These are phyloP conservation scores for Dysphania ambrosioides DNA, from an alignment of 148 eudicot genomes.

Conservation along the genomic window DNA sequence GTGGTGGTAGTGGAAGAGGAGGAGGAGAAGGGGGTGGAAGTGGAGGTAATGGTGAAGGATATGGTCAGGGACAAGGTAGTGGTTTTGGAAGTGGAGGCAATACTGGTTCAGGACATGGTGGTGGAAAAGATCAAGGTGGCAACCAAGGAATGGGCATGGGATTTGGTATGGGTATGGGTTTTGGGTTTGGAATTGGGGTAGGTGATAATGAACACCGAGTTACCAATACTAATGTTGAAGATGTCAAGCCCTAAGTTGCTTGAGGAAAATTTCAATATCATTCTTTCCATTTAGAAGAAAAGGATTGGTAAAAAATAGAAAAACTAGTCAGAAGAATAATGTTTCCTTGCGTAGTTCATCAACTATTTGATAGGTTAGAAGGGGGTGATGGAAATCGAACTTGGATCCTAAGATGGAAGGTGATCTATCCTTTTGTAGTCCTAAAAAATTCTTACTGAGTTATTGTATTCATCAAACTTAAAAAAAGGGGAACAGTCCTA, in stretches of 20 bases:
- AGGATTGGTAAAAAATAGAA: background rate
- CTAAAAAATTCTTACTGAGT: no score
- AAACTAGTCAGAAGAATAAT: background rate
- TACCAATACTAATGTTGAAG: background rate
- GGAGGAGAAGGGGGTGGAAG: slow-evolving; percentile 14
- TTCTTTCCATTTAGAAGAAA: no score
- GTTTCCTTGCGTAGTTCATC: background rate
- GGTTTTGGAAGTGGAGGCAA: slow-evolving; percentile 12
- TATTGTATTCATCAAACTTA: no score
- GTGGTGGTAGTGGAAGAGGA: slow-evolving; percentile 19
- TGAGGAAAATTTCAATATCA: no score
- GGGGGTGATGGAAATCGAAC: no score
- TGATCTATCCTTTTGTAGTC: no score
- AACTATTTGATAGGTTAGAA: no score
- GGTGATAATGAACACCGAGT: slow-evolving; percentile 10
- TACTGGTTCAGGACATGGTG: background rate
- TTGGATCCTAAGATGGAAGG: no score
- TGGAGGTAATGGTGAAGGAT: slow-evolving; percentile 12
- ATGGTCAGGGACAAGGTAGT: slow-evolving; percentile 22
- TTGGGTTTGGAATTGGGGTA: slow-evolving; percentile 28
- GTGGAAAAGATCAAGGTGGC: slow-evolving; percentile 16
- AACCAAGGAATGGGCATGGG: slow-evolving; percentile 23
- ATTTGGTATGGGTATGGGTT: slow-evolving; percentile 33
- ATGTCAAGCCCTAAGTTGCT: slow-evolving; percentile 14
- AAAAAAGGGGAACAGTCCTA: no score